Percentiles rank a stretch among this genome's conserved stretches.
phyloP scores from a whole-genome alignment of 225 moss, liverwort and hornwort genomes.

The Marchantia paleacea region DNA sequence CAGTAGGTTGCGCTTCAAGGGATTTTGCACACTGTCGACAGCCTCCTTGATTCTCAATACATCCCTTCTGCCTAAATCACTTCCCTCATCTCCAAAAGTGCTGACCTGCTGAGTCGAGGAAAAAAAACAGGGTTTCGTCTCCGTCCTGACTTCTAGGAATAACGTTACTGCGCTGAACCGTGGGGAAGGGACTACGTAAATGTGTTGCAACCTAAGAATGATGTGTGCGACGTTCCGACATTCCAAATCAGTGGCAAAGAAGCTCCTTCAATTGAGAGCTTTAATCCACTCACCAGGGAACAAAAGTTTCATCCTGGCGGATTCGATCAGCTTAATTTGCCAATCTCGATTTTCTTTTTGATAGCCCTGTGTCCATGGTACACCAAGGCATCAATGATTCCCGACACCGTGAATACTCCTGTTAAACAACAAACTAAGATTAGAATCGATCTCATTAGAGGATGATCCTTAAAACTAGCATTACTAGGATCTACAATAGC shows the following conservation, averaged over 20 bases:
- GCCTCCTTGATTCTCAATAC: slow-evolving; percentile 12
- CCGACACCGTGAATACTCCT: slow-evolving; percentile 91
- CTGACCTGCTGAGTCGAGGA: neutral
- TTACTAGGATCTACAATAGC: too few species aligned
- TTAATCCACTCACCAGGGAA: neutral
- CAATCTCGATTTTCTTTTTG: slow-evolving; percentile 86
- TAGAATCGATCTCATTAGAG: neutral
- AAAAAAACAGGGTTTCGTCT: neutral
- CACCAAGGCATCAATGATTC: slow-evolving; percentile 80
- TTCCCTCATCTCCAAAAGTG: slow-evolving; percentile 3
- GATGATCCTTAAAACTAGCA: neutral
- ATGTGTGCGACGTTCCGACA: neutral
- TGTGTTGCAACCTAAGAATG: slow-evolving; percentile 16
- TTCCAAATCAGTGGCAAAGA: neutral
- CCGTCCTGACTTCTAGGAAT: slow-evolving; percentile 2
- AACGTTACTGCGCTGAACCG: slow-evolving; percentile 11
- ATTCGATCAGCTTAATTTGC: slow-evolving; percentile 49
- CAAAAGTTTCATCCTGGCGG: neutral
- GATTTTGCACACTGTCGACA: slow-evolving; percentile 10
- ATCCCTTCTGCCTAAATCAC: slow-evolving; percentile 6
- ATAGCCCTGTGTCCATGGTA: slow-evolving; percentile 82
- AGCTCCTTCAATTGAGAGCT: slow-evolving; percentile 7
- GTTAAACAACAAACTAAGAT: neutral
- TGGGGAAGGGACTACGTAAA: slow-evolving; percentile 15
- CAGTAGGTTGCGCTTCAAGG: neutral